phyloP scores from a whole-genome alignment of 2,329 filamentous ascomycete genomes.

The Epichloe amarillans region DNA sequence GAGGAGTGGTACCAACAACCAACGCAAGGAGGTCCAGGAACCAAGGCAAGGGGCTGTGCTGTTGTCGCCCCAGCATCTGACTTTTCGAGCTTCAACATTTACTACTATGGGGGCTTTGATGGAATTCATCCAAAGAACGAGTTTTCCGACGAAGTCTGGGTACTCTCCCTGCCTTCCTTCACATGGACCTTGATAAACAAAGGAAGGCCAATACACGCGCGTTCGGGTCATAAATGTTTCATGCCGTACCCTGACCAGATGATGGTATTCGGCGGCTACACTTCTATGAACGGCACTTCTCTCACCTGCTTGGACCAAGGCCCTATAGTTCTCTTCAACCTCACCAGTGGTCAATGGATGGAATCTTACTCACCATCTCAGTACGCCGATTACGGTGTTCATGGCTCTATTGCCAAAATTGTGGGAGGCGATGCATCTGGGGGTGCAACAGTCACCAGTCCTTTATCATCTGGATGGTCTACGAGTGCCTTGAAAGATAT shows the following conservation, averaged over 20 bases:
- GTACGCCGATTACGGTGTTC: conserved; percentile 56
- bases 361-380: conserved; percentile 52
- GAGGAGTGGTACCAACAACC: conserved; percentile 56
- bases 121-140: conserved; percentile 27
- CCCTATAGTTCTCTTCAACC: conserved; percentile 55
- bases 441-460: conserved; percentile 59
- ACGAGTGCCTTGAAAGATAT: conserved; percentile 33
- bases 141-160: conserved; percentile 61
- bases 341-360: conserved; percentile 56
- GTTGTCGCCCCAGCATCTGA: conserved; percentile 61
- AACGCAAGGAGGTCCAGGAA: conserved; percentile 45
- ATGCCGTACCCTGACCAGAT: conserved; percentile 68
- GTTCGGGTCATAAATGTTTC: conserved; percentile 65
- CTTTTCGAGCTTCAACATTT: conserved; percentile 65
- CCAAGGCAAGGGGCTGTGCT: conserved; percentile 55
- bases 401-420: conserved; percentile 44
- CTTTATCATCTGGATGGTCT: conserved; percentile 44
- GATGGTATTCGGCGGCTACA: conserved; percentile 60
- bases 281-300: conserved; percentile 14
- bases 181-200: conserved; percentile 51
- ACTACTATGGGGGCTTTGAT: conserved; percentile 69
- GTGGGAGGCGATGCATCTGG: conserved; percentile 57
- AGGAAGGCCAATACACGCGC: conserved; percentile 38
- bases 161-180: conserved; percentile 71
- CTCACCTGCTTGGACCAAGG: conserved; percentile 35